Percentiles rank a stretch among this genome's conserved stretches.
phyloP scores from a whole-genome alignment of 495 filamentous ascomycete species.

The Astrocystis sublimbata region DNA sequence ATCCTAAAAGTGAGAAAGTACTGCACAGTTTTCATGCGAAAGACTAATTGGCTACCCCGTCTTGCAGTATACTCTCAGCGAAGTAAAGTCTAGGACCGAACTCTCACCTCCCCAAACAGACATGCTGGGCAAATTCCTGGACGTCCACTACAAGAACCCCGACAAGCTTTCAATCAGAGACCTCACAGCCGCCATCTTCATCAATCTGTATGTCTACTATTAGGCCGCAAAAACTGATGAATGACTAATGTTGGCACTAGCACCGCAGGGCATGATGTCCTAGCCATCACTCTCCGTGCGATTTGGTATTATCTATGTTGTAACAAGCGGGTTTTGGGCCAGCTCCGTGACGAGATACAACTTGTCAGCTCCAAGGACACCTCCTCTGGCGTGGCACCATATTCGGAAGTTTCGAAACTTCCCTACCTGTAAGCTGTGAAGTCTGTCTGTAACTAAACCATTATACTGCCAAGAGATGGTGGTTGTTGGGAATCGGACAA shows the following conservation, averaged over 20 bases:
- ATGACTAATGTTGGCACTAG: too few species aligned
- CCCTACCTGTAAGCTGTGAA: not conserved
- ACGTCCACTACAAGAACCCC: not conserved
- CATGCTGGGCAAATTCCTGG: not conserved
- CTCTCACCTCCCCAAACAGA: too few species aligned
- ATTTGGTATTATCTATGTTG: not conserved
- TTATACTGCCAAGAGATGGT: too few species aligned
- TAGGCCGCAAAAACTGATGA: too few species aligned
- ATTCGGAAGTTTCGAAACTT: not conserved
- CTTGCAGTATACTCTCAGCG: too few species aligned
- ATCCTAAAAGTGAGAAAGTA: too few species aligned
- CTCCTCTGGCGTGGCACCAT: too few species aligned
- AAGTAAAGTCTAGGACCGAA: not conserved
- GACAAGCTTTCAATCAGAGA: not conserved
- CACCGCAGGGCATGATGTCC: conserved; percentile 1
- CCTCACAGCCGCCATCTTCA: not conserved
- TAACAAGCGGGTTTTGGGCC: not conserved
- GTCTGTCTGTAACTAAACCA: too few species aligned
- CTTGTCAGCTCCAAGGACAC: not conserved
- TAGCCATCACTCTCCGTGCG: not conserved
- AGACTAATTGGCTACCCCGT: too few species aligned
- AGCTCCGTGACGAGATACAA: not conserved
- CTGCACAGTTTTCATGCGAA: too few species aligned
- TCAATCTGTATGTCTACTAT: not conserved
- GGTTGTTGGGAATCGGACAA: too few species aligned